These are phyloP conservation scores for Erodium chrysanthum DNA, from an alignment of 441 rosid genomes.

Conservation along the genomic window DNA sequence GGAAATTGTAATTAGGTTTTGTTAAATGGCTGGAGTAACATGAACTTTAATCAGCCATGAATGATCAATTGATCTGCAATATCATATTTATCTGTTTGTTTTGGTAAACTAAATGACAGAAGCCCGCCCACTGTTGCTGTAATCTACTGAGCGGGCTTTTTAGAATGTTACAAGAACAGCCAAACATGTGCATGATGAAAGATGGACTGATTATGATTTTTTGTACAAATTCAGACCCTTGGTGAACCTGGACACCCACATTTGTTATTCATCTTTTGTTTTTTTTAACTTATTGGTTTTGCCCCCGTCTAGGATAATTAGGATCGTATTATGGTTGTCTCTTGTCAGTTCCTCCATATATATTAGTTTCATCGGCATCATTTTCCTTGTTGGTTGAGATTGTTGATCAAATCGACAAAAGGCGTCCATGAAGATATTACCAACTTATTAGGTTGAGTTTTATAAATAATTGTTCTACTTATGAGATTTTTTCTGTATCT, in stretches of 20 bases:
- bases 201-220: too few relatives aligned
- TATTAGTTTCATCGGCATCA: not conserved
- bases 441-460: not conserved
- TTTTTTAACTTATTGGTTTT: not conserved
- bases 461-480: not conserved
- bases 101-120: not conserved
- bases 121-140: too few relatives aligned
- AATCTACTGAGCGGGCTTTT: too few relatives aligned
- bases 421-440: not conserved
- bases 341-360: not conserved
- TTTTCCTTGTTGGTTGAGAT: not conserved
- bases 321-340: too few relatives aligned
- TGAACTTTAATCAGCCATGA: not conserved
- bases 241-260: too few relatives aligned
- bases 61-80: too few relatives aligned
- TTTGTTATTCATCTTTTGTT: too few relatives aligned
- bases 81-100: not conserved
- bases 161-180: too few relatives aligned
- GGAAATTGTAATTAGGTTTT: not conserved
- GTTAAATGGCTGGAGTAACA: not conserved
- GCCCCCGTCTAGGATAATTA: not conserved
- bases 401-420: not conserved
- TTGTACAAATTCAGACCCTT: too few relatives aligned
- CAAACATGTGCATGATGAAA: too few relatives aligned
- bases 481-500: slow-evolving; percentile 6